Evolutionary conservation across 805 yeast genomes (phyloP).

Genomic region (Wickerhamomyces subpelliculosus): DNA sequence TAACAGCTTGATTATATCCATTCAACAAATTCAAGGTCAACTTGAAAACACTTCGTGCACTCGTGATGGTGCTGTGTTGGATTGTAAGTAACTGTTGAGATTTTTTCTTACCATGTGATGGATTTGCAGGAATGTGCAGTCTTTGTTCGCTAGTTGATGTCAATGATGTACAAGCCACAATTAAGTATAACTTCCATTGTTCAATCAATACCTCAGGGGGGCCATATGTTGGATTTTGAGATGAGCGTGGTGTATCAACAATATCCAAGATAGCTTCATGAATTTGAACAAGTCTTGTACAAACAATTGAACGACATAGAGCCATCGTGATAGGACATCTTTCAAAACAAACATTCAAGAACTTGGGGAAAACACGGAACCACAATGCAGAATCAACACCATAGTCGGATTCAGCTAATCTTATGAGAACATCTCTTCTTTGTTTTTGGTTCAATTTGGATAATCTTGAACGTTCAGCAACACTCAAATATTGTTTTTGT

Average conservation of each 20-base stretch:
- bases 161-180: conserved; percentile 86
- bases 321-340: conserved; percentile 92
- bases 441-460: conserved; percentile 50
- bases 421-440: conserved; percentile 61
- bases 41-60: conserved; percentile 83
- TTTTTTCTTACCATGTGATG: conserved; percentile 64
- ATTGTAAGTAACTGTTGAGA: conserved; percentile 74
- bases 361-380: conserved; percentile 79
- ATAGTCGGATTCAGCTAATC: conserved; percentile 82
- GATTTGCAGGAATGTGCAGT: conserved; percentile 48
- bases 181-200: conserved; percentile 84
- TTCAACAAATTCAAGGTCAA: conserved; percentile 79
- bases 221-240: conserved; percentile 23
- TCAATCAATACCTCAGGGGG: conserved; percentile 70
- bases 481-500: conserved; percentile 43
- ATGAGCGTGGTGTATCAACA: conserved; percentile 33
- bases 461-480: conserved; percentile 73
- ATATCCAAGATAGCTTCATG: conserved; percentile 59
- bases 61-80: conserved; percentile 87
- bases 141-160: conserved; percentile 88
- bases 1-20: conserved; percentile 58
- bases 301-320: conserved; percentile 82
- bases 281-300: conserved; percentile 81
- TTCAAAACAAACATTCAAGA: conserved; percentile 65
- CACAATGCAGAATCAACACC: conserved; percentile 97